Evolutionary conservation across 805 yeast species (phyloP).

Genomic region (Wickerhamiella allomyrinae): DNA sequence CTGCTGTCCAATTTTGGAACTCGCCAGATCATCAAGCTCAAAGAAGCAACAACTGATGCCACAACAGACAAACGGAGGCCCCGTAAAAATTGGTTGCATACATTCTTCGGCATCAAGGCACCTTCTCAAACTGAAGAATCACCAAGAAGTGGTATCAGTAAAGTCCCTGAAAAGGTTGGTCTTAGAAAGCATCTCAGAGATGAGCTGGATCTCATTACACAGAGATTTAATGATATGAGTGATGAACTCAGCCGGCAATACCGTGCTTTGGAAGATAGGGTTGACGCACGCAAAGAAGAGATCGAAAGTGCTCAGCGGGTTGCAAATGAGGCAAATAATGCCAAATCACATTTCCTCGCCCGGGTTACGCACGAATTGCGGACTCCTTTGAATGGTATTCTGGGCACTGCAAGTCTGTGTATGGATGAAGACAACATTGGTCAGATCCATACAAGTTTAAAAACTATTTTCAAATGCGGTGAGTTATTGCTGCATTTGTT

Average conservation of each 20-base stretch:
- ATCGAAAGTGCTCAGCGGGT: constrained; percentile 60
- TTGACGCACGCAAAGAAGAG: constrained; percentile 71
- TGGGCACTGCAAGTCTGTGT: constrained; percentile 90
- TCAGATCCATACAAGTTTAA: constrained; percentile 59
- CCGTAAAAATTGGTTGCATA: constrained; percentile 10
- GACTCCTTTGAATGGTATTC: constrained; percentile 89
- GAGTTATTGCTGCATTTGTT: constrained; percentile 76
- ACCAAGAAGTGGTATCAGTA: neutral
- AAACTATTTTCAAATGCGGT: constrained; percentile 79
- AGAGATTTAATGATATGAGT: constrained; percentile 88
- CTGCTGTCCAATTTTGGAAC: constrained; percentile 16
- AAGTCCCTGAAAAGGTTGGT: constrained; percentile 16
- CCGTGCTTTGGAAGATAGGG: constrained; percentile 74
- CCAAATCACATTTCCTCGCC: constrained; percentile 86
- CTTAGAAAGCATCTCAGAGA: constrained; percentile 30
- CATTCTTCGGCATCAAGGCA: constrained; percentile 11
- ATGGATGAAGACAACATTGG: constrained; percentile 62
- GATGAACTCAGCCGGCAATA: constrained; percentile 79
- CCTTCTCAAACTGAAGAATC: too few relatives aligned
- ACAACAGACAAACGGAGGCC: neutral
- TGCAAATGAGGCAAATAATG: constrained; percentile 93
- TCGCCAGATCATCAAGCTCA: constrained; percentile 16
- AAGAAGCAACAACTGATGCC: constrained; percentile 14
- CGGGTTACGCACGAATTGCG: constrained; percentile 88
- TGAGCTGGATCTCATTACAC: constrained; percentile 77